Conservation (phyloP, 2,329 filamentous ascomycete genomes). For the Sarocladium kiliense region DNA sequence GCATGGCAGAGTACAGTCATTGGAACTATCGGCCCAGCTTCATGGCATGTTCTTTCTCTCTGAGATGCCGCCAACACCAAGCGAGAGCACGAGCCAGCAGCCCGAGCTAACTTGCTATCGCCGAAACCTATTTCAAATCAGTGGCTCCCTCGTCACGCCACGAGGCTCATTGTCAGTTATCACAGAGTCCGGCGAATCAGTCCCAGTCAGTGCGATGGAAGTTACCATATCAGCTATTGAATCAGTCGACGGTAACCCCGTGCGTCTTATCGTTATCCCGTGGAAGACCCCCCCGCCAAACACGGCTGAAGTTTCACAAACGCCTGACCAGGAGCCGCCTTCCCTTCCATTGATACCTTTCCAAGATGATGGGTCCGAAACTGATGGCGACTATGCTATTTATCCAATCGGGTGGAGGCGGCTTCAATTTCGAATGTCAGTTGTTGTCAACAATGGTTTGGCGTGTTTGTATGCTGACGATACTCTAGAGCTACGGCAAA, state of each 20-base stretch:
- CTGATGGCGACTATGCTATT: conserved; percentile 76
- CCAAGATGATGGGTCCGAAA: conserved; percentile 52
- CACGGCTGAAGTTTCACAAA: conserved; percentile 59
- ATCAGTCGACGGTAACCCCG: conserved; percentile 85
- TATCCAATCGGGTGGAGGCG: conserved; percentile 94
- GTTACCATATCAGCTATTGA: conserved; percentile 88
- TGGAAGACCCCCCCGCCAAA: conserved; percentile 93
- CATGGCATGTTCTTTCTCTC: conserved; percentile 88
- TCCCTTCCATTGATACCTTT: conserved; percentile 70
- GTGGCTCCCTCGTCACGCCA: conserved; percentile 78
- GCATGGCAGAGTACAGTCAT: conserved; percentile 54
- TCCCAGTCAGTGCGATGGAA: conserved; percentile 78
- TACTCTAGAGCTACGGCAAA: conserved; percentile 76
- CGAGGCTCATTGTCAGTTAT: conserved; percentile 73
- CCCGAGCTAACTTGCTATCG: conserved; percentile 93
- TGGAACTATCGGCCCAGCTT: conserved; percentile 66
- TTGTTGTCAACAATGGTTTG: conserved; percentile 15
- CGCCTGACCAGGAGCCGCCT: conserved; percentile 77
- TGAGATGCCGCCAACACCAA: conserved; percentile 63
- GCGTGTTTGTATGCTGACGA: conserved; percentile 15
- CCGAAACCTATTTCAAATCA: conserved; percentile 93
- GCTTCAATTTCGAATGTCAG: conserved; percentile 80
- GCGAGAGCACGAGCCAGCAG: conserved; percentile 54
- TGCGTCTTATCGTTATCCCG: conserved; percentile 84
- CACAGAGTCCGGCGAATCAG: conserved; percentile 77